Evolutionary conservation across 768 basidiomycete species (phyloP), one percentile per base, ranked within the genome.

Genomic region (Naganishia vaughanmartiniae): DNA sequence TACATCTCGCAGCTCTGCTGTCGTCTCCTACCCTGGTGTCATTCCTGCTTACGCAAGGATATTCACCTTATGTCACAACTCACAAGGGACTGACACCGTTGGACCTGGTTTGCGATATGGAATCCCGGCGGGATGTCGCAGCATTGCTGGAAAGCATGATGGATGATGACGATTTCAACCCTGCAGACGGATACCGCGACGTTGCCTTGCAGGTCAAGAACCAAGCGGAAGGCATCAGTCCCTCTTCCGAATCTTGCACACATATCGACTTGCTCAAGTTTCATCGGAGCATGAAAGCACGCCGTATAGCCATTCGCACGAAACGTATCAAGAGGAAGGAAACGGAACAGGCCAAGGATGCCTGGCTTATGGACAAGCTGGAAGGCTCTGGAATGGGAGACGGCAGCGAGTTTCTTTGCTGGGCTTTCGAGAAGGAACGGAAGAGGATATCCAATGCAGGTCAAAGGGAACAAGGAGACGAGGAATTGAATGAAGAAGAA

Each of bases 21-120:
- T 88, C 92, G 15, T 93, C 95, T 36, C 91, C 94, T 2, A 93
- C 93, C 2, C 84, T 98, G 26, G 86, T 98, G 26, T 92, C 93
- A 0, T 89, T 92, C 84, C 84, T 99, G 28, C 89, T 98, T 83
- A 95, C 92, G 14, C 90, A 92, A 74, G 92, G 92, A 55, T 92
- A 91, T 72, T 93, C 92, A 30, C 88, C 91, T 0, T 88, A 91
- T 72, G 86, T 88, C 6, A 78, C 87, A 54, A 95, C 94, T 30
- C 85, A 85, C 74, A 87, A 89, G 46, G 89, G 90, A 33, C 82
- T 97, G 48, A 93, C 89, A 4, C 88, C 96, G 2, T 84, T 95
- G 33, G 94, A 98, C 79, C 88, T 98, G 71, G 87, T 96, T 48
- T 89, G 90, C 1, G 85, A 87, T 21, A 83, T 94, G 39, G 89